A percentile compares a stretch with the other conserved stretches of the same genome.
phyloP scores from a whole-genome alignment of 2,329 filamentous ascomycete species.

The Ophiosphaerella narmari region DNA sequence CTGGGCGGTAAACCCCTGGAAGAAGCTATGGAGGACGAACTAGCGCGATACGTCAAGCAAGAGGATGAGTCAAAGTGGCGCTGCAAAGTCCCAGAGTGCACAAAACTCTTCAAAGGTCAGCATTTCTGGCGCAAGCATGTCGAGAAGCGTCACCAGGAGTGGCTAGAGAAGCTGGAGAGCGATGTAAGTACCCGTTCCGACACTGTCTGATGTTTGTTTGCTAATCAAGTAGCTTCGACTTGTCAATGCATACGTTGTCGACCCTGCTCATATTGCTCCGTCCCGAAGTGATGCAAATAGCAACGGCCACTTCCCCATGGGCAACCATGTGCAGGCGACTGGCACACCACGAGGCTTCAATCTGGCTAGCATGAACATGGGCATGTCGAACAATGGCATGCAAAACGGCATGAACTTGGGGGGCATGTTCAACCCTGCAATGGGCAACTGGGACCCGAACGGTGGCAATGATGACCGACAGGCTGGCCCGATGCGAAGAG shows the following conservation, averaged over 20 bases:
- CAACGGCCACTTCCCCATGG: slow-evolving; percentile 90
- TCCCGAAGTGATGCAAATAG: slow-evolving; percentile 92
- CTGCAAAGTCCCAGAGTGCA: slow-evolving; percentile 94
- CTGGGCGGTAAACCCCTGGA: slow-evolving; percentile 86
- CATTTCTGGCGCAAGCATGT: slow-evolving; percentile 98
- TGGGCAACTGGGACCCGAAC: slow-evolving; percentile 63
- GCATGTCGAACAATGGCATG: slow-evolving; percentile 60
- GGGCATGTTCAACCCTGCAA: slow-evolving; percentile 55
- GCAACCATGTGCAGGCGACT: slow-evolving; percentile 70
- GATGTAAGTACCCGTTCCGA: slow-evolving; percentile 67
- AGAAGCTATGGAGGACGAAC: slow-evolving; percentile 83
- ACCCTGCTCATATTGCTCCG: slow-evolving; percentile 92
- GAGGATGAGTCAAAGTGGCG: slow-evolving; percentile 97
- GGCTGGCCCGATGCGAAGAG: slow-evolving; percentile 51
- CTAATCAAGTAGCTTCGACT: slow-evolving; percentile 69
- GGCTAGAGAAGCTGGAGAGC: slow-evolving; percentile 76
- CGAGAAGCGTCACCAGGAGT: slow-evolving; percentile 92
- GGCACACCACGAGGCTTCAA: slow-evolving; percentile 94
- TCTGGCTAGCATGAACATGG: slow-evolving; percentile 70
- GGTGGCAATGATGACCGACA: slow-evolving; percentile 44
- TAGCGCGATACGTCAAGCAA: slow-evolving; percentile 88
- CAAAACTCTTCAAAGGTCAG: slow-evolving; percentile 95
- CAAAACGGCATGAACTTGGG: slow-evolving; percentile 41
- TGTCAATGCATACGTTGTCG: slow-evolving; percentile 91
- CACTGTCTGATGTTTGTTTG: slow-evolving; percentile 1